Evolutionary conservation across 2,329 filamentous ascomycete genomes (phyloP).

Genomic region (Dothiorella sarmentorum): DNA sequence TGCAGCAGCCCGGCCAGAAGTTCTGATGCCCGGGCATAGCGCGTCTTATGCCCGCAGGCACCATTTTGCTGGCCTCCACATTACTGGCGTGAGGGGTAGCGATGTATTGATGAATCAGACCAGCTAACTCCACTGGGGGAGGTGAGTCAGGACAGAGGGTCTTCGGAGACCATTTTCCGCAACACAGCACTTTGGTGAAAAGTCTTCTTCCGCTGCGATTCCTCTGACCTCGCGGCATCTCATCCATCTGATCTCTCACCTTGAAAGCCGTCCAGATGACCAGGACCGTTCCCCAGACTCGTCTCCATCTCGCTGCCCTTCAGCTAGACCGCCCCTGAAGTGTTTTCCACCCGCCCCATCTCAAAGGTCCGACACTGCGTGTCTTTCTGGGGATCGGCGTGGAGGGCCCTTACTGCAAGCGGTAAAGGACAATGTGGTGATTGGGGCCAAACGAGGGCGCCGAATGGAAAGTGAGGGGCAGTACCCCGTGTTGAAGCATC

Average conservation of each 20-base stretch:
- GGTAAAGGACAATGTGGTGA: not conserved
- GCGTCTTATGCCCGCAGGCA: not conserved
- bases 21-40: slow-evolving; percentile 14
- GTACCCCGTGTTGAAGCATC: not conserved
- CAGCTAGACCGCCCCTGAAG: not conserved
- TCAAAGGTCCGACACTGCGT: not conserved
- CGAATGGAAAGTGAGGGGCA: slow-evolving; percentile 12
- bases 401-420: slow-evolving; percentile 4
- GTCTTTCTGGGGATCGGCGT: slow-evolving; percentile 8
- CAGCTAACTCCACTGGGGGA: slow-evolving; percentile 2
- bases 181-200: slow-evolving; percentile 1
- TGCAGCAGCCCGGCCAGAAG: not conserved
- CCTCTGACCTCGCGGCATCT: not conserved
- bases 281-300: not conserved
- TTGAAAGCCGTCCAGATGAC: not conserved
- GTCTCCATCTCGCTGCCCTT: not conserved
- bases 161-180: slow-evolving; percentile 10
- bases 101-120: slow-evolving; percentile 12
- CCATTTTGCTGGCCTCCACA: slow-evolving; percentile 10
- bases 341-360: not conserved
- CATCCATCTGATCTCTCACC: not conserved
- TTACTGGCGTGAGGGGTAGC: slow-evolving; percentile 1
- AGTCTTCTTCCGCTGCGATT: slow-evolving; percentile 3
- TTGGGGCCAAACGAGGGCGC: not conserved
- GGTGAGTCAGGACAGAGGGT: slow-evolving; percentile 5